A percentile compares a stretch with the other conserved stretches of the same genome.
phyloP scores from a whole-genome alignment of 805 yeast species.

The Zygotorulaspora sp. region DNA sequence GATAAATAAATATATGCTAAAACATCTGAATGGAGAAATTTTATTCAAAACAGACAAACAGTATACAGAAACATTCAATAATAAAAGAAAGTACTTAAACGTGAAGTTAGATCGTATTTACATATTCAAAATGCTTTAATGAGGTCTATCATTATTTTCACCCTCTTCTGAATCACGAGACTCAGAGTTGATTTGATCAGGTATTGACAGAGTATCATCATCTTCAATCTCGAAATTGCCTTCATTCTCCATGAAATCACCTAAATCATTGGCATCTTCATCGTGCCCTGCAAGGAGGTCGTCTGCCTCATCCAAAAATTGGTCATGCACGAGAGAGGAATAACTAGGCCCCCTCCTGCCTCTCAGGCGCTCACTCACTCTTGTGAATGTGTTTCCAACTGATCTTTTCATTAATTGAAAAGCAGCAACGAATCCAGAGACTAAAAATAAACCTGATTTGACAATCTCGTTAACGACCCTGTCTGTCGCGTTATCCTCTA shows the following conservation, averaged over 20 bases:
- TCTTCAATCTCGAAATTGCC: constrained; percentile 36
- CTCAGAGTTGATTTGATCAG: constrained; percentile 3
- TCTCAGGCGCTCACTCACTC: constrained; percentile 26
- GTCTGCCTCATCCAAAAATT: constrained; percentile 36
- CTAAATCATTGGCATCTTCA: constrained; percentile 48
- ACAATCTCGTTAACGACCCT: constrained; percentile 55
- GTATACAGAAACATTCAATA: too few species aligned
- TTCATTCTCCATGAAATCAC: constrained; percentile 38
- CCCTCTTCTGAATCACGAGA: constrained; percentile 6
- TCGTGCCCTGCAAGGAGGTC: constrained; percentile 38
- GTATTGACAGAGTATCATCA: constrained; percentile 22
- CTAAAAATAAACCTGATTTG: constrained; percentile 48
- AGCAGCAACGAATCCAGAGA: constrained; percentile 37
- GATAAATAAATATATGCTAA: too few species aligned
- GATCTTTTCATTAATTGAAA: constrained; percentile 20
- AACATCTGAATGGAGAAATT: too few species aligned
- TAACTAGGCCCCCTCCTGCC: constrained; percentile 34
- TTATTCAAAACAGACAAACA: too few species aligned
- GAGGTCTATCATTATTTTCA: neutral
- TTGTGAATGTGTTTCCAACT: constrained; percentile 11
- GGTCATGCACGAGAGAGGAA: constrained; percentile 31
- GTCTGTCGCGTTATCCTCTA: constrained; percentile 62
- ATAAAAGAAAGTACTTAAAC: too few species aligned
- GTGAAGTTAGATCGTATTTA: neutral
- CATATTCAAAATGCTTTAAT: neutral